Conservation (phyloP, 306 rosid species). For the Trichosanthes truncata region DNA sequence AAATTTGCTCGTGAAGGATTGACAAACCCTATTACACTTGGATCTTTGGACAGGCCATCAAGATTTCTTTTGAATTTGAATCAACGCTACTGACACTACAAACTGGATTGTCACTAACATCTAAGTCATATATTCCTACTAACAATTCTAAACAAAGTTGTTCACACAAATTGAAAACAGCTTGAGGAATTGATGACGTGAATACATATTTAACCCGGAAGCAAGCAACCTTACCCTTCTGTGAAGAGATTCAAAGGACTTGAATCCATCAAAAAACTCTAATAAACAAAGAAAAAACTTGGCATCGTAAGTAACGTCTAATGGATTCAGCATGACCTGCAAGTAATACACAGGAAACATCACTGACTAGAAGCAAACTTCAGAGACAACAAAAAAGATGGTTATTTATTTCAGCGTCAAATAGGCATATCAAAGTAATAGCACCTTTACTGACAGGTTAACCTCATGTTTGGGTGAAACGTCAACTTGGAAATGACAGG, state of each 20-base stretch:
- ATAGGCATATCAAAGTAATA: constrained; percentile 10
- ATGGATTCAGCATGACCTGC: constrained; percentile 62
- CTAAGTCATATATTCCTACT: neutral
- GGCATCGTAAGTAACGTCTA: constrained; percentile 55
- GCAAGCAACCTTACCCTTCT: constrained; percentile 47
- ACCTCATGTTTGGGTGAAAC: constrained; percentile 39
- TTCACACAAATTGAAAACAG: neutral
- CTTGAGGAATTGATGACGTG: neutral
- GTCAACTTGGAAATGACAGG: constrained; percentile 44
- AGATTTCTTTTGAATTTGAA: neutral
- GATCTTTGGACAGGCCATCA: neutral
- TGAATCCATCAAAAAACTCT: constrained; percentile 46
- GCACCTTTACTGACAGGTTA: constrained; percentile 60
- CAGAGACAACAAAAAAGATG: constrained; percentile 11
- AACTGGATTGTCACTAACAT: neutral
- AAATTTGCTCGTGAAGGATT: neutral
- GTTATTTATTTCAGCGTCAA: constrained; percentile 11
- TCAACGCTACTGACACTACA: neutral
- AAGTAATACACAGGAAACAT: constrained; percentile 2
- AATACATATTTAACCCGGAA: neutral
- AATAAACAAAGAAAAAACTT: constrained; percentile 27
- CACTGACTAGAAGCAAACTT: neutral
- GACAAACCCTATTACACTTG: neutral
- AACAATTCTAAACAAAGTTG: neutral
- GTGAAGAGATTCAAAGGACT: constrained; percentile 52